Percentiles rank a stretch among this genome's conserved stretches.
Evolutionary conservation across 2,329 filamentous ascomycete species (phyloP).

Genomic region (Emericellopsis cladophorae): DNA sequence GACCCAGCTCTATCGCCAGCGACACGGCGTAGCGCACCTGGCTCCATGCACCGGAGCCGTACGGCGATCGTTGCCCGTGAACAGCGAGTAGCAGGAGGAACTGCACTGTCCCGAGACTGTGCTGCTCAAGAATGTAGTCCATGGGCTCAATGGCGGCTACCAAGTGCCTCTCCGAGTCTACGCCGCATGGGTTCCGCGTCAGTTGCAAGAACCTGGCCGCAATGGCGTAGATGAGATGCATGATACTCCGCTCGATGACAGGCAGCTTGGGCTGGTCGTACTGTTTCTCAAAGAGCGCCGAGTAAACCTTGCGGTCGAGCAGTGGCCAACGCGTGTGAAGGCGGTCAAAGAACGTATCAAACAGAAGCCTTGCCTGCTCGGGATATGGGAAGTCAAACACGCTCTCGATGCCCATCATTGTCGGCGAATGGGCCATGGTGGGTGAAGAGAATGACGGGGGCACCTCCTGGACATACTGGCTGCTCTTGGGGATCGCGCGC

Average conservation of each 20-base stretch:
- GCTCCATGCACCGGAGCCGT: slow-evolving; percentile 20
- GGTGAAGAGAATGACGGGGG: too few relatives aligned
- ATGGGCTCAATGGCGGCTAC: slow-evolving; percentile 15
- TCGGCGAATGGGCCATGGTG: neutral
- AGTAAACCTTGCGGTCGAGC: slow-evolving; percentile 9
- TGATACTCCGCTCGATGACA: slow-evolving; percentile 10
- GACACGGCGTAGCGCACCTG: slow-evolving; percentile 17
- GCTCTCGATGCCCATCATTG: neutral
- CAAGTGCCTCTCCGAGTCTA: slow-evolving; percentile 15
- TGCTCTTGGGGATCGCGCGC: slow-evolving; percentile 1
- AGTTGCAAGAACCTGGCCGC: slow-evolving; percentile 12
- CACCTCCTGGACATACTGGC: neutral
- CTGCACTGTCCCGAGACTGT: slow-evolving; percentile 17
- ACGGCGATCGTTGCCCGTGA: slow-evolving; percentile 17
- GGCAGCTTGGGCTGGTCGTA: slow-evolving; percentile 7
- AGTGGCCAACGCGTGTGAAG: slow-evolving; percentile 13
- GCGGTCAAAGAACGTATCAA: slow-evolving; percentile 12
- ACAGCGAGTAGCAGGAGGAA: slow-evolving; percentile 18
- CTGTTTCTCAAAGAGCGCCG: slow-evolving; percentile 7
- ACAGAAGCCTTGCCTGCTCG: slow-evolving; percentile 8
- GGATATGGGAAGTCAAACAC: slow-evolving; percentile 6
- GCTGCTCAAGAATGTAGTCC: slow-evolving; percentile 17
- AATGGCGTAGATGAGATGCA: slow-evolving; percentile 13
- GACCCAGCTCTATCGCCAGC: slow-evolving; percentile 16
- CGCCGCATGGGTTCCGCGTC: slow-evolving; percentile 10